Percentiles rank a stretch among this genome's conserved stretches.
These are phyloP conservation scores for Hymenoscyphus infarciens DNA, from an alignment of 2,329 filamentous ascomycete genomes.

Conservation along the genomic window DNA sequence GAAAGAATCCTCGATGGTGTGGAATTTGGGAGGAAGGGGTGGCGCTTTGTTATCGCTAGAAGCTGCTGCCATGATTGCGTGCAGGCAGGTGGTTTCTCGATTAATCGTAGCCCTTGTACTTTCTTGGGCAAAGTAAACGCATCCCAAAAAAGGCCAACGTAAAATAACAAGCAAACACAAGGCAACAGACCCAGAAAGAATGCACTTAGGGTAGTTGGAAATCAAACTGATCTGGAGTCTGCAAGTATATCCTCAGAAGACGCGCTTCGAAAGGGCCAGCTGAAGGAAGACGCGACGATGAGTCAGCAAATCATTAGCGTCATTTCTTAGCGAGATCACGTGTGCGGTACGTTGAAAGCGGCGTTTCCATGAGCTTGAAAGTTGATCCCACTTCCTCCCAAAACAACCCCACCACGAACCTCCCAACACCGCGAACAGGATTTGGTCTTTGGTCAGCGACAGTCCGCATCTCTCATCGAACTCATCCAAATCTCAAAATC, in stretches of 20 bases:
- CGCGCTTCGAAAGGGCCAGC: neutral
- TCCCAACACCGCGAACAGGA: constrained; percentile 14
- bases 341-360: neutral
- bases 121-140: neutral
- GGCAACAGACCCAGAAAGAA: too few relatives aligned
- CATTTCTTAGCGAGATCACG: constrained; percentile 17
- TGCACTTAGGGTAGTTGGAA: neutral
- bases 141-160: too few relatives aligned
- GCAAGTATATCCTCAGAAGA: neutral
- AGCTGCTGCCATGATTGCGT: neutral
- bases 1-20: constrained; percentile 36
- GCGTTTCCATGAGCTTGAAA: constrained; percentile 17
- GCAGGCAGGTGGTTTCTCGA: neutral
- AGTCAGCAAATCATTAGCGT: neutral
- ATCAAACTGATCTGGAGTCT: neutral
- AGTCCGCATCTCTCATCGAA: constrained; percentile 12
- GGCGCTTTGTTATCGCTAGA: constrained; percentile 6
- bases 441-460: constrained; percentile 19
- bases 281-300: neutral
- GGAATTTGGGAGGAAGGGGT: constrained; percentile 42
- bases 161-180: too few relatives aligned
- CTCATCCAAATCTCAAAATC: constrained; percentile 13
- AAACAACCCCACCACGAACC: constrained; percentile 12
- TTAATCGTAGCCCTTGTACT: neutral
- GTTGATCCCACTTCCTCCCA: constrained; percentile 22